Base-by-base conservation (phyloP, 345 rosid genomes). In the Melaleuca alternifolia region DNA sequence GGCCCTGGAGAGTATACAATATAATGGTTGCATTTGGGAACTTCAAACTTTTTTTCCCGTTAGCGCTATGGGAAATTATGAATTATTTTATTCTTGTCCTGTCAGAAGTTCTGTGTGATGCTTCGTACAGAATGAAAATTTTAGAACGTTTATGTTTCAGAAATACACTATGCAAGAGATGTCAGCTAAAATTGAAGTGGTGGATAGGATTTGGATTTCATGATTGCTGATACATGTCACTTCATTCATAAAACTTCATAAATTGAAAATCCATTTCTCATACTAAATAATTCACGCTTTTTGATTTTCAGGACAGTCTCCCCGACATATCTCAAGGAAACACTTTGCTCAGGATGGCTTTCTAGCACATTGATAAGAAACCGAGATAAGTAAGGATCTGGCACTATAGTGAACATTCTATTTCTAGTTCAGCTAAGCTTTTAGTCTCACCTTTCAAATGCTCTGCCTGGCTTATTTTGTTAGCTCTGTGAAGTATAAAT, bases 321-420 rank as follows among this genome's bases (percentile, higher is more conserved):
- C 83, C 95, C 95, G 28, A 93, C 94, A 41, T 93, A 93, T 90
- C 90, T 91, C 41, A 91, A 93, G 59, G 94, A 92, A 88, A 93
- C 95, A 51, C 93, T 93, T 83, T 91, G 91, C 88, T 93, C 92
- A 37, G 93, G 94, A 86, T 93, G 95, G 95, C 89, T 93, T 83
- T 87, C 94, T 24, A 89, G 90, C 90, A 90, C 92, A 87, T 86
- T 93, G 91, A 90, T 91, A 83, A 91, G 83, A 46, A 77, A 89
- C 87, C 90, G 91, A 48, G 89, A 92, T 54, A 93, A 93, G 95
- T 93, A 89, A 54, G 95, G 87, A 79, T 54, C 53, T 37, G 48
- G 81, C 81, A 37, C 48, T 18, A 71, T 37, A 71, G 81, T 9
- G 81, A 26, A 50, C 15, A 71, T 16, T 12, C 51, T 81, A 56